Evolutionary conservation across 129 eudicot species (phyloP).

Genomic region (Calendula officinalis): DNA sequence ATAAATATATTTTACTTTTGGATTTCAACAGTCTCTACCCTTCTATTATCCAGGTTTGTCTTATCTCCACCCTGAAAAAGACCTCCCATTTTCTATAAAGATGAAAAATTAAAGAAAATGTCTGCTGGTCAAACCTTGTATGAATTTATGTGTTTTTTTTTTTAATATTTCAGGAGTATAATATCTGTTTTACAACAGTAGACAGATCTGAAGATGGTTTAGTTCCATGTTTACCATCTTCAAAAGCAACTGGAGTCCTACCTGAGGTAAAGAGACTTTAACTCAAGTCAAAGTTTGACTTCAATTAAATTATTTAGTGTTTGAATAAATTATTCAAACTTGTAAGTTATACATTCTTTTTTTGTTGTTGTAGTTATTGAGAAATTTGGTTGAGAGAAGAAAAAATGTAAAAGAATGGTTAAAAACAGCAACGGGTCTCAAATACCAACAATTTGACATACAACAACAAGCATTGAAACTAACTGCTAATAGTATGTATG

Average conservation of each 20-base stretch:
- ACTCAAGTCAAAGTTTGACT: background rate
- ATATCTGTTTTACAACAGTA: slow-evolving; percentile 96
- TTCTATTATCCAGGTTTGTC: slow-evolving; percentile 89
- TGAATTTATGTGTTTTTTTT: slow-evolving; percentile 5
- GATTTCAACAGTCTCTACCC: slow-evolving; percentile 99
- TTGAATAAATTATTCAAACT: too few relatives aligned
- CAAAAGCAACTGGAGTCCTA: slow-evolving; percentile 68
- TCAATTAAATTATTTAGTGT: background rate
- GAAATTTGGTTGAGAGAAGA: slow-evolving; percentile 89
- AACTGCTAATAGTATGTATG: slow-evolving; percentile 99
- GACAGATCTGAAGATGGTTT: slow-evolving; percentile 77
- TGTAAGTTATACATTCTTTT: slow-evolving; percentile 4
- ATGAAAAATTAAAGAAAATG: background rate
- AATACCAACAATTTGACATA: slow-evolving; percentile 89
- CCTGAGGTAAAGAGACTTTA: slow-evolving; percentile 65
- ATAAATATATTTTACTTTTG: slow-evolving; percentile 84
- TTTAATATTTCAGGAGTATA: slow-evolving; percentile 64
- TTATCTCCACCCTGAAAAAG: slow-evolving; percentile 18
- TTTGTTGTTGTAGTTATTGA: slow-evolving; percentile 65
- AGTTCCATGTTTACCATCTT: slow-evolving; percentile 72
- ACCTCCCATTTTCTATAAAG: background rate
- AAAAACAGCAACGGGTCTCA: slow-evolving; percentile 84
- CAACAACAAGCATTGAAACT: slow-evolving; percentile 98
- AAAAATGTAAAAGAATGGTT: slow-evolving; percentile 72
- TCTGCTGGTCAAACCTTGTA: slow-evolving; percentile 12